phyloP scores from a whole-genome alignment of 768 basidiomycete species.

The Mycena galopus region DNA sequence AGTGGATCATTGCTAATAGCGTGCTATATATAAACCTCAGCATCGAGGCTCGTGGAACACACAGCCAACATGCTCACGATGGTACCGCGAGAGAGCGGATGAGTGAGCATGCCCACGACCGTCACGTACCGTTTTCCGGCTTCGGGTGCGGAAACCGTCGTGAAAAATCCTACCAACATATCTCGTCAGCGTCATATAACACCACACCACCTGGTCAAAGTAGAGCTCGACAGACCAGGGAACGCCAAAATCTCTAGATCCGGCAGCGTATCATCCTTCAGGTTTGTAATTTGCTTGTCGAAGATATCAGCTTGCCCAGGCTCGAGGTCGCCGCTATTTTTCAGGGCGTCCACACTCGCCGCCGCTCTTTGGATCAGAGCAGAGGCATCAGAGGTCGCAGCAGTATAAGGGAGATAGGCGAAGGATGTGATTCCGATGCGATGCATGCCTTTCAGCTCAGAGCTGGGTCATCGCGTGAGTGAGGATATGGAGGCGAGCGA shows the following conservation, averaged over 20 bases:
- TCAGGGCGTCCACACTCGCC: not conserved
- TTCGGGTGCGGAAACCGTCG: not conserved
- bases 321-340: conserved; percentile 20
- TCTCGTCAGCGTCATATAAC: not conserved
- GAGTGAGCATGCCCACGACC: not conserved
- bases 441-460: not conserved
- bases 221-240: conserved; percentile 36
- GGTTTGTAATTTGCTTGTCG: not conserved
- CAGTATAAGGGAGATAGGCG: conserved; percentile 44
- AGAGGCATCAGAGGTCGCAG: conserved; percentile 34
- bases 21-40: conserved; percentile 40
- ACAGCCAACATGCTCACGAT: not conserved
- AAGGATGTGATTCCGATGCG: conserved; percentile 41
- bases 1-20: conserved; percentile 48
- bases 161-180: not conserved
- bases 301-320: conserved; percentile 30
- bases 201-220: not conserved
- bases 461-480: too few relatives aligned
- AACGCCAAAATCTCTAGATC: conserved; percentile 42
- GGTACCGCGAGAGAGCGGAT: not conserved
- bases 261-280: conserved; percentile 32
- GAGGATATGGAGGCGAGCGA: not conserved
- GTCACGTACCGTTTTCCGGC: conserved; percentile 37
- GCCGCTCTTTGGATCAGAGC: conserved; percentile 39
- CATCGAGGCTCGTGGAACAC: not conserved